Conservation (phyloP, 2,329 filamentous ascomycete genomes). For the Curvularia spicifera region DNA sequence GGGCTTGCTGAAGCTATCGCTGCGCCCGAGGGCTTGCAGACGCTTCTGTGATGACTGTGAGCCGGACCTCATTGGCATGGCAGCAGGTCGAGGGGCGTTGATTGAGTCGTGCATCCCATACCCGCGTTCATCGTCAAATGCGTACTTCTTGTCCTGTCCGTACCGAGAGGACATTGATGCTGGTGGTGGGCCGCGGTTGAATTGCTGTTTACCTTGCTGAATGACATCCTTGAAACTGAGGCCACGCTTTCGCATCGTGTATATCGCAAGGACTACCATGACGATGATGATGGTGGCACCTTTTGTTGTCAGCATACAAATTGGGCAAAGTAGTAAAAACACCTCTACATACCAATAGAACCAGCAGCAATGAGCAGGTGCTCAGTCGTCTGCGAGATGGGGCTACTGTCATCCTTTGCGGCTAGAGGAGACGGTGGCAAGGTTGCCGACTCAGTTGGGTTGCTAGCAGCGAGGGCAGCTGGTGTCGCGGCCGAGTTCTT, state of each 20-base stretch:
- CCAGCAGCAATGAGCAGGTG: slow-evolving; percentile 51
- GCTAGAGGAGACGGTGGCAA: slow-evolving; percentile 29
- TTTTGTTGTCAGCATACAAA: slow-evolving; percentile 32
- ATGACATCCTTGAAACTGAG: slow-evolving; percentile 41
- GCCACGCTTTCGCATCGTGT: slow-evolving; percentile 49
- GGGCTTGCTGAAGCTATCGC: slow-evolving; percentile 38
- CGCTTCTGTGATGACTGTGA: slow-evolving; percentile 41
- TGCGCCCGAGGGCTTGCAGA: slow-evolving; percentile 37
- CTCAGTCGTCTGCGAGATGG: slow-evolving; percentile 46
- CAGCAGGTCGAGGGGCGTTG: slow-evolving; percentile 35
- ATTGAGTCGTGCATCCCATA: slow-evolving; percentile 34
- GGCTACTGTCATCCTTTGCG: slow-evolving; percentile 23
- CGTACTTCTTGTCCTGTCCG: slow-evolving; percentile 36
- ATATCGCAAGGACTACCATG: slow-evolving; percentile 45
- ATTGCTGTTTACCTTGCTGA: slow-evolving; percentile 32
- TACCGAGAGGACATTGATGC: slow-evolving; percentile 31
- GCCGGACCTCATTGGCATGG: slow-evolving; percentile 31
- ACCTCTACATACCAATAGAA: slow-evolving; percentile 43
- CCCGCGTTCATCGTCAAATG: slow-evolving; percentile 30
- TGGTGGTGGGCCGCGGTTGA: slow-evolving; percentile 32
- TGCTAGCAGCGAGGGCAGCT: slow-evolving; percentile 30
- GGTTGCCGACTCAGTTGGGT: slow-evolving; percentile 37
- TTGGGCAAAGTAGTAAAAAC: too few relatives aligned
- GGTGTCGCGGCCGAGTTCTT: slow-evolving; percentile 21
- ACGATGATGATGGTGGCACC: slow-evolving; percentile 50